Percentiles rank a stretch among this genome's conserved stretches.
Conservation (phyloP, 2,329 filamentous ascomycete genomes). For the Amphichorda felina region DNA sequence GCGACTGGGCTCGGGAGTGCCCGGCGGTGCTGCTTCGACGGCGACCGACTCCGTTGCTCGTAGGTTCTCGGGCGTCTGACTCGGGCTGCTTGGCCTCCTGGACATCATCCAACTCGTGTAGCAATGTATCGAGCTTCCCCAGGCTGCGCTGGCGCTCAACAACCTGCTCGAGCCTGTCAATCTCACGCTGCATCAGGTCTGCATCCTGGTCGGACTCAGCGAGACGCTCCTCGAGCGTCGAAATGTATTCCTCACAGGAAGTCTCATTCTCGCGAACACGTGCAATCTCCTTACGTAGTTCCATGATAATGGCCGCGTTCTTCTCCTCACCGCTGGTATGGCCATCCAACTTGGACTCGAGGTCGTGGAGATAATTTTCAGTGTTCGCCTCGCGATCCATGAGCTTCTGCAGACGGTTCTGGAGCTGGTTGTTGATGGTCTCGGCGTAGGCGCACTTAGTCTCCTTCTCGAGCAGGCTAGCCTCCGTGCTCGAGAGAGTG, state of each 20-base stretch:
- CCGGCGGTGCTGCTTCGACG: constrained; percentile 30
- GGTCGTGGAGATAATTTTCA: constrained; percentile 82
- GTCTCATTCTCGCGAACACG: constrained; percentile 83
- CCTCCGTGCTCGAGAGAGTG: constrained; percentile 75
- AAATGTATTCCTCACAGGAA: constrained; percentile 91
- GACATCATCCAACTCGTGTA: constrained; percentile 79
- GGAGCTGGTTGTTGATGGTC: constrained; percentile 81
- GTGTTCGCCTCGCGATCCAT: constrained; percentile 86
- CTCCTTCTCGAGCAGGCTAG: constrained; percentile 80
- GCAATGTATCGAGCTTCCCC: constrained; percentile 83
- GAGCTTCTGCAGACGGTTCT: constrained; percentile 81
- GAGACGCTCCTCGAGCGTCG: constrained; percentile 85
- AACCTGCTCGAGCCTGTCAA: constrained; percentile 87
- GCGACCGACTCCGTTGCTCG: constrained; percentile 25
- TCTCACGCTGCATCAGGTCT: constrained; percentile 93
- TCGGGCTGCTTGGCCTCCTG: constrained; percentile 41
- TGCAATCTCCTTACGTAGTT: constrained; percentile 83
- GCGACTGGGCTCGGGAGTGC: constrained; percentile 42
- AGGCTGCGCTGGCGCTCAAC: constrained; percentile 91
- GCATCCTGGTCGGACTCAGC: constrained; percentile 94
- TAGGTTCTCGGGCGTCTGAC: constrained; percentile 13
- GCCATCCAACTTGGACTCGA: constrained; percentile 83
- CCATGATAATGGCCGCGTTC: constrained; percentile 71
- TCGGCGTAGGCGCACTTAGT: constrained; percentile 89
- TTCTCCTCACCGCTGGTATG: constrained; percentile 88